Percentiles rank a stretch among this genome's conserved stretches.
phyloP scores from a whole-genome alignment of 2,329 filamentous ascomycete species.

The Calonectria honghensis region DNA sequence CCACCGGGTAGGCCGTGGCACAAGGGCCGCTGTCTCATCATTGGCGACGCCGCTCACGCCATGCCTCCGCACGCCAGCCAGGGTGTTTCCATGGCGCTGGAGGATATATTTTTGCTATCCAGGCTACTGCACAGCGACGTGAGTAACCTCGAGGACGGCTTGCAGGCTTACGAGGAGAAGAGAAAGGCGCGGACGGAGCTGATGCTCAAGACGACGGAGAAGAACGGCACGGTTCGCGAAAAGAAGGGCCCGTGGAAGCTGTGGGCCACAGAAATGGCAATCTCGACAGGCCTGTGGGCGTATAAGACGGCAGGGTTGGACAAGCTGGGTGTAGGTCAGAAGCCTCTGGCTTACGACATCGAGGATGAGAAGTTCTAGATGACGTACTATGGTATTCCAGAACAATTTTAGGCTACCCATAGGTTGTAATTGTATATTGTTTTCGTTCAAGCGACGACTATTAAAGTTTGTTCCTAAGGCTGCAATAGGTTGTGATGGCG shows the following conservation, averaged over 20 bases:
- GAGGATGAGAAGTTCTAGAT: conserved; percentile 8
- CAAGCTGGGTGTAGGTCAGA: not conserved
- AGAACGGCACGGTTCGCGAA: conserved; percentile 14
- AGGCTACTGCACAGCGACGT: conserved; percentile 3
- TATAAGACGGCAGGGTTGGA: conserved; percentile 13
- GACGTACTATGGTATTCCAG: not conserved
- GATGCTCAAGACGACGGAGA: conserved; percentile 16
- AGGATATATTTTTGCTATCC: conserved; percentile 8
- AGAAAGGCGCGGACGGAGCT: conserved; percentile 15
- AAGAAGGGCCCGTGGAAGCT: conserved; percentile 7
- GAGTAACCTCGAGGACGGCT: not conserved
- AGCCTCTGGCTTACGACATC: conserved; percentile 10
- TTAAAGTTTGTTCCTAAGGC: not conserved
- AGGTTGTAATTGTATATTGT: not conserved
- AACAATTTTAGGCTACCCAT: not conserved
- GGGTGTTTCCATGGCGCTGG: conserved; percentile 1
- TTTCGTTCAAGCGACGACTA: not conserved
- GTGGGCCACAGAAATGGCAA: not conserved
- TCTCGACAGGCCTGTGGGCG: conserved; percentile 4
- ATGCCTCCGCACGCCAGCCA: conserved; percentile 18
- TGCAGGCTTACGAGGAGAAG: conserved; percentile 11
- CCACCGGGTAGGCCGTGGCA: conserved; percentile 3
- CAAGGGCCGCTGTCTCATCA: conserved; percentile 13
- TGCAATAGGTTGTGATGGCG: not conserved
- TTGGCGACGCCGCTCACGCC: conserved; percentile 12